These are phyloP conservation scores for Tubosaeta sp. DNA, from an alignment of 768 basidiomycete species.

Conservation along the genomic window DNA sequence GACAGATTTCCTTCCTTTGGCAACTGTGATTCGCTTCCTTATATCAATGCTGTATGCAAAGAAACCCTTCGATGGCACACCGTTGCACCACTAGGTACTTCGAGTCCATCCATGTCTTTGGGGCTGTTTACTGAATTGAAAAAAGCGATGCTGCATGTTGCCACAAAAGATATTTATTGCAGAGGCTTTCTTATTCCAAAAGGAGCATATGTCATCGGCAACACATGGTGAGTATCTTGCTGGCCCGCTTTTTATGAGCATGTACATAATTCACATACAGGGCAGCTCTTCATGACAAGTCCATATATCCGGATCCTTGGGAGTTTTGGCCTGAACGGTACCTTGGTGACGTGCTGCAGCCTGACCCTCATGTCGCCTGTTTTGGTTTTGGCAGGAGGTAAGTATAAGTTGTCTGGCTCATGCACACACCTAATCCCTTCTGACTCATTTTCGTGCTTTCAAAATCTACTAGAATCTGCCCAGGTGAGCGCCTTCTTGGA, in stretches of 20 bases:
- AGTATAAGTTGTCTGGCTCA: not conserved
- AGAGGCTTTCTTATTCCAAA: conserved; percentile 19
- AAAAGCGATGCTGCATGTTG: too few species aligned
- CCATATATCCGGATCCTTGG: not conserved
- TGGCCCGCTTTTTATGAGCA: not conserved
- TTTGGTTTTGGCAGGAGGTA: conserved; percentile 32
- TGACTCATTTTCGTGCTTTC: too few species aligned
- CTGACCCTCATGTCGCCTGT: not conserved
- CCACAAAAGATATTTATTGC: too few species aligned
- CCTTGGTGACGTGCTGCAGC: not conserved
- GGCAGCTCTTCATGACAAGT: not conserved
- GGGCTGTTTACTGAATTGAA: too few species aligned
- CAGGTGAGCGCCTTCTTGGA: too few species aligned
- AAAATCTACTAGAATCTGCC: too few species aligned
- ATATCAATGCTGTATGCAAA: too few species aligned
- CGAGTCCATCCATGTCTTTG: too few species aligned
- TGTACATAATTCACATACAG: not conserved
- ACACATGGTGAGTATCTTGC: conserved; percentile 19
- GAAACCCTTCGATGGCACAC: too few species aligned
- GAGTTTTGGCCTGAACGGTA: not conserved
- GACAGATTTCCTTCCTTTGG: too few species aligned
- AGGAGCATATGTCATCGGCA: conserved; percentile 21
- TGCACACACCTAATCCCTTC: not conserved
- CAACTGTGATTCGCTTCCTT: too few species aligned
- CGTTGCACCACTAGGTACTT: too few species aligned